These are phyloP conservation scores for Sarcodon aspratus DNA, from an alignment of 768 basidiomycete genomes.

Conservation along the genomic window DNA sequence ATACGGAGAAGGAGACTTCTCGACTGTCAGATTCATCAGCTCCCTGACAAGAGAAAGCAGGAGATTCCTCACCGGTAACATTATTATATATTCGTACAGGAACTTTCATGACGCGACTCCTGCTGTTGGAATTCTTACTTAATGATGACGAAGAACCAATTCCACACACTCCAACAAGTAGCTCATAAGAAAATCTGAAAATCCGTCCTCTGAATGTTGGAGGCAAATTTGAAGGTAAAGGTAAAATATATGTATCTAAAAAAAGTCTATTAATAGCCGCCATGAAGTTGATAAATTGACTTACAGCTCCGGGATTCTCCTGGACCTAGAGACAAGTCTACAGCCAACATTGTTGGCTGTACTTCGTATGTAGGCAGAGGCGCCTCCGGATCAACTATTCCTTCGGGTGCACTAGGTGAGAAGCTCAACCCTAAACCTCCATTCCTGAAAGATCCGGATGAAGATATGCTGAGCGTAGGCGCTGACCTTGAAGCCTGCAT, in stretches of 20 bases:
- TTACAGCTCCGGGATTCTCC: slow-evolving; percentile 78
- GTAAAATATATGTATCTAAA: slow-evolving; percentile 70
- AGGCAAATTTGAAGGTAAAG: slow-evolving; percentile 70
- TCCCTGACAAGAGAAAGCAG: neutral
- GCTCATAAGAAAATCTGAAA: slow-evolving; percentile 79
- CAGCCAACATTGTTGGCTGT: slow-evolving; percentile 78
- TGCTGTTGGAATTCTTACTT: slow-evolving; percentile 30
- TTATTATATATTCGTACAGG: slow-evolving; percentile 88
- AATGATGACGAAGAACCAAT: slow-evolving; percentile 20
- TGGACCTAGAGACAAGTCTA: slow-evolving; percentile 74
- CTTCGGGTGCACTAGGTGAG: slow-evolving; percentile 14
- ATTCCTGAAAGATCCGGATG: slow-evolving; percentile 6
- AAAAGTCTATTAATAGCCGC: neutral
- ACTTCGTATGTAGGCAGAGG: slow-evolving; percentile 81
- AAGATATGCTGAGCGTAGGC: slow-evolving; percentile 2
- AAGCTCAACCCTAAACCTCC: slow-evolving; percentile 21
- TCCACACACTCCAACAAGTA: slow-evolving; percentile 81
- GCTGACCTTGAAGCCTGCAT: slow-evolving; percentile 4
- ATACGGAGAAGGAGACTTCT: slow-evolving; percentile 18
- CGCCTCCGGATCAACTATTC: slow-evolving; percentile 45
- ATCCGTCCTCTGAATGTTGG: slow-evolving; percentile 85
- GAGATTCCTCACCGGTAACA: slow-evolving; percentile 48
- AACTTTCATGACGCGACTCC: slow-evolving; percentile 77
- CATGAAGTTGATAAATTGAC: slow-evolving; percentile 17
- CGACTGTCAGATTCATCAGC: neutral